Conservation (phyloP, 1,284 basidiomycete genomes). For the Athelia sp. region DNA sequence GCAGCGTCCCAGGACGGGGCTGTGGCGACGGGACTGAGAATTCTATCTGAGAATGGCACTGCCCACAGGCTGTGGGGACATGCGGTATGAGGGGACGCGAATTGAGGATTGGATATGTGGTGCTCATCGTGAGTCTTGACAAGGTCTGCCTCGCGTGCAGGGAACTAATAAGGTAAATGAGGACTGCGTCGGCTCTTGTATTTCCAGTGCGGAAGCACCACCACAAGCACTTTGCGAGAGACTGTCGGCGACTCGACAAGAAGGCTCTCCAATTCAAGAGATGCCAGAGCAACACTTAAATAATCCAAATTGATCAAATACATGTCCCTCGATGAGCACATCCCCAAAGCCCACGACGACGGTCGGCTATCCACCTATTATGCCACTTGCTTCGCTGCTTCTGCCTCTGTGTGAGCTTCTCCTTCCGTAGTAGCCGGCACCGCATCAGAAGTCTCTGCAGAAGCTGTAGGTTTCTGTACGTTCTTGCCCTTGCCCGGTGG, state of each 20-base stretch:
- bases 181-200: no score
- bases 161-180: no score
- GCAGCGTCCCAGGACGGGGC: conserved; percentile 58
- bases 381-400: conserved; percentile 3
- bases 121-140: conserved; percentile 22
- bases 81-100: conserved; percentile 65
- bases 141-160: no score
- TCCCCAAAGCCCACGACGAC: no score
- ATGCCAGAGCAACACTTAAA: no score
- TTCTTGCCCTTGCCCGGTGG: conserved; percentile 73
- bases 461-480: conserved; percentile 22
- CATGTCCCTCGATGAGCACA: no score
- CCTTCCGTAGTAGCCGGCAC: neutral
- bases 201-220: no score
- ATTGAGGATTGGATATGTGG: conserved; percentile 32
- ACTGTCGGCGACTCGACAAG: no score
- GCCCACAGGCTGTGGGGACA: conserved; percentile 55
- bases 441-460: conserved; percentile 2
- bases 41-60: conserved; percentile 64
- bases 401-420: neutral
- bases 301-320: no score
- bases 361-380: no score
- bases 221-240: no score
- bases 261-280: no score
- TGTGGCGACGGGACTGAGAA: conserved; percentile 68